A percentile compares a stretch with the other conserved stretches of the same genome.
Conservation (phyloP, 1,284 basidiomycete genomes). For the Tremellales sp. region DNA sequence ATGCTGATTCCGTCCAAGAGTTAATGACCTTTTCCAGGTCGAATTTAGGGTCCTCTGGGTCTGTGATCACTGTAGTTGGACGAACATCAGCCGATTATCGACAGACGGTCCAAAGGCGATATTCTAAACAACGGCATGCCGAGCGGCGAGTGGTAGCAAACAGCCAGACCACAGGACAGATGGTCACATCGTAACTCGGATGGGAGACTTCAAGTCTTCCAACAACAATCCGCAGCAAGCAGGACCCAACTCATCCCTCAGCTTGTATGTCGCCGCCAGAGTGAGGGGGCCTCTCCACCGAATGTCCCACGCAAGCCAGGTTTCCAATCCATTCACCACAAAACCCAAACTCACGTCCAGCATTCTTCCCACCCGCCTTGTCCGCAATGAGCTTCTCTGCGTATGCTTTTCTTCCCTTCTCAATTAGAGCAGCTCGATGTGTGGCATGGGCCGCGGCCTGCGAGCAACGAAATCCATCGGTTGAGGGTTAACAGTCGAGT, state of each 20-base stretch:
- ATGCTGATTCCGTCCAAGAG: conserved; percentile 44
- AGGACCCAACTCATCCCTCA: too few species aligned
- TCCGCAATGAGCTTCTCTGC: conserved; percentile 62
- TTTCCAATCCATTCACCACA: too few species aligned
- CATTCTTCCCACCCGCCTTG: conserved; percentile 28
- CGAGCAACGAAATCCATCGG: background rate
- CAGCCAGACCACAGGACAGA: conserved; percentile 4
- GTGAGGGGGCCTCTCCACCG: too few species aligned
- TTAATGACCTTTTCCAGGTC: conserved; percentile 88
- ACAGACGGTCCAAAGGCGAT: too few species aligned
- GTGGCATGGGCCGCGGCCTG: conserved; percentile 28
- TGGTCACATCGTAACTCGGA: background rate
- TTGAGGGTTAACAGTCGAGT: background rate
- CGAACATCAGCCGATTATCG: conserved; percentile 11
- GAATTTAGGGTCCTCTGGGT: conserved; percentile 93
- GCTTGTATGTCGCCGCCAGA: too few species aligned
- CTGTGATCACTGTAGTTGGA: conserved; percentile 64
- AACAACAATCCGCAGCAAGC: too few species aligned
- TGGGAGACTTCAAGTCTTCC: too few species aligned
- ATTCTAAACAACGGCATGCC: too few species aligned
- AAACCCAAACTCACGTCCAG: conserved; percentile 27
- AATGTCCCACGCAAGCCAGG: too few species aligned
- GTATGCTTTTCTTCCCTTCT: conserved; percentile 88
- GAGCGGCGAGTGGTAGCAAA: too few species aligned
- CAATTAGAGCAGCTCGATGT: conserved; percentile 71